A percentile compares a stretch with the other conserved stretches of the same genome.
Evolutionary conservation across 495 filamentous ascomycete species (phyloP).

Genomic region (Penicillium taxi): DNA sequence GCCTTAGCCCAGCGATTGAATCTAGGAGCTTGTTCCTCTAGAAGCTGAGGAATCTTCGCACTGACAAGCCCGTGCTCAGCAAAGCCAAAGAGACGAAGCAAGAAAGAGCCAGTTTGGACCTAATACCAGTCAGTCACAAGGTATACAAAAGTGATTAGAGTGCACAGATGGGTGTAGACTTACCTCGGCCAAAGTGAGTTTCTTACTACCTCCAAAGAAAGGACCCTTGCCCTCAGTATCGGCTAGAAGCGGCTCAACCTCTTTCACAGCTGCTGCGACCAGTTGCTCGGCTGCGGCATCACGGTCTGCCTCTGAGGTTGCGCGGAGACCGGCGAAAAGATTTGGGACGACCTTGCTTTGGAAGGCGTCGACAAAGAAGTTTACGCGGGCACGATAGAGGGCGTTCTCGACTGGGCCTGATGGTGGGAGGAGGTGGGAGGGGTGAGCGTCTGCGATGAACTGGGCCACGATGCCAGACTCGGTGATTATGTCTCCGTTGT

Average conservation of each 20-base stretch:
- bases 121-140: conserved; percentile 10
- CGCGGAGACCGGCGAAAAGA: conserved; percentile 36
- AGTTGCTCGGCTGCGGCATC: conserved; percentile 25
- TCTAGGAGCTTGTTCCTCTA: conserved; percentile 51
- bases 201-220: conserved; percentile 74
- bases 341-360: conserved; percentile 49
- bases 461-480: conserved; percentile 68
- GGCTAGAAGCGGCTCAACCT: conserved; percentile 63
- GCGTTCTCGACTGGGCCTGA: conserved; percentile 32
- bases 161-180: no score
- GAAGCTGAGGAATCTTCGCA: conserved; percentile 33
- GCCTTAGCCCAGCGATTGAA: conserved; percentile 62
- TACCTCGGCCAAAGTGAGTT: conserved; percentile 73
- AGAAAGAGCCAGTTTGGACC: conserved; percentile 61
- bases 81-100: conserved; percentile 49
- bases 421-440: conserved; percentile 39
- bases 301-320: conserved; percentile 30
- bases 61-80: conserved; percentile 45
- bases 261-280: conserved; percentile 53
- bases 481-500: conserved; percentile 63
- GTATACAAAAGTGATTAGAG: background rate
- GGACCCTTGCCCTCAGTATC: conserved; percentile 48
- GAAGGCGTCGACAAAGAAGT: conserved; percentile 74
- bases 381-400: conserved; percentile 57
- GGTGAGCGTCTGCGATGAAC: conserved; percentile 59